Base-by-base conservation (phyloP, 208 protist genomes). In the Wallacemonas sp. region DNA sequence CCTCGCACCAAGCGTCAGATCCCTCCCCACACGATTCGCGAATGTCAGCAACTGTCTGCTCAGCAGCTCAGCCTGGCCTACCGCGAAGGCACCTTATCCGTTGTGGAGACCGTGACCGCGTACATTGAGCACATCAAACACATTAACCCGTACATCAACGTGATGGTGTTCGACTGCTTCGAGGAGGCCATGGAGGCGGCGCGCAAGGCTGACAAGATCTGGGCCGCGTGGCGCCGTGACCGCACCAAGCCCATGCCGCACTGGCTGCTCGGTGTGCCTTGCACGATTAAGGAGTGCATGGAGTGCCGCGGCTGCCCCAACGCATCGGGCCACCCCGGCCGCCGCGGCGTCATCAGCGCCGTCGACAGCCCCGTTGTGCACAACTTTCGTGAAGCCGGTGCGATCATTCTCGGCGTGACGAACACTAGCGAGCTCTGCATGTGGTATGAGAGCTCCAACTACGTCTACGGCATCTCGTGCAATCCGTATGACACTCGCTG, bases 401-500 rank as follows among this genome's bases (percentile, higher is more conserved):
- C 89, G n/a, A 72, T 97, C 60, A 93, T 97, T 62, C 83, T 97
- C 56, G 91, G 89, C 21, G 86, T 93, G 30, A 97, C 91, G 6
- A 97, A 97, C 84, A 93, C 84, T 19, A 86, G 80, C 63, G 90
- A 94, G 74, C 70, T 93, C 22, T 92, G 87, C 75, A 94, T 95
- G 86, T 93, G 88, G 85, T 91, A 87, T 42, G 88, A 96, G 71
- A 95, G 85, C 68, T 88, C 73, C 63, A 96, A 96, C 74, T 82
- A 93, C 71, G 72, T 91, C 42, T 95, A 95, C 77, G 91, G 91
- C 65, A 92, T 91, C 70, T 86, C 79, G 46, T 90, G 82, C 73
- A 96, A 96, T 77, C 88, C 91, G 14, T 96, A 90, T 77, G 88
- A 96, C 61, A 87, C 88, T 6, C 77, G 88, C 24, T 82, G 84